Conservation (phyloP, 1,139 yeast genomes). For the Kodamaea plutei region DNA sequence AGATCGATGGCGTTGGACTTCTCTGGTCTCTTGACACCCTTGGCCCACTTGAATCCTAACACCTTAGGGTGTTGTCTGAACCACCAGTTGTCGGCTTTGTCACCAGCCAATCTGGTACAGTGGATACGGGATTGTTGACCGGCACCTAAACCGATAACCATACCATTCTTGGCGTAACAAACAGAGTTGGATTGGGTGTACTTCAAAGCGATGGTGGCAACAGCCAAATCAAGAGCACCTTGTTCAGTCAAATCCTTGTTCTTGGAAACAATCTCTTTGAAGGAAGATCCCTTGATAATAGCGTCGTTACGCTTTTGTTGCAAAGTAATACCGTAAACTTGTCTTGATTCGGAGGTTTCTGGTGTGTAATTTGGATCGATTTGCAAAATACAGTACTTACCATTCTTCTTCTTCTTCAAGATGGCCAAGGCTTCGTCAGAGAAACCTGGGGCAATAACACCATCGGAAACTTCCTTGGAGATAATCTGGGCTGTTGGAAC, state of each 20-base stretch:
- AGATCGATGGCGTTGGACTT: conserved; percentile 96
- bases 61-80: conserved; percentile 96
- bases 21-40: conserved; percentile 97
- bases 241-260: conserved; percentile 87
- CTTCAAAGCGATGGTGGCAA: conserved; percentile 94
- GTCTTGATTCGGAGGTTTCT: conserved; percentile 78
- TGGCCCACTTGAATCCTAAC: conserved; percentile 91
- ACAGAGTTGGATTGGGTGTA: conserved; percentile 98
- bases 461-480: conserved; percentile 95
- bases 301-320: conserved; percentile 99
- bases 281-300: conserved; percentile 77
- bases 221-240: conserved; percentile 88
- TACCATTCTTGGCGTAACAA: conserved; percentile 96
- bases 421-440: conserved; percentile 88
- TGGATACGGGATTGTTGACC: conserved; percentile 99
- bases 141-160: conserved; percentile 98
- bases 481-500: conserved; percentile 95
- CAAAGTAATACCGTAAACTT: conserved; percentile 90
- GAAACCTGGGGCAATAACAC: conserved; percentile 97
- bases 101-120: conserved; percentile 98
- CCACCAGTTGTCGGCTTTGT: conserved; percentile 99
- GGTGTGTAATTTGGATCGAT: conserved; percentile 94
- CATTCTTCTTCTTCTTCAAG: conserved; percentile 88
- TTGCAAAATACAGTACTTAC: conserved; percentile 94
- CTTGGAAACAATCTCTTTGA: conserved; percentile 85